These are phyloP conservation scores for Phoma sp. DNA, from an alignment of 2,329 filamentous ascomycete genomes.

Conservation along the genomic window DNA sequence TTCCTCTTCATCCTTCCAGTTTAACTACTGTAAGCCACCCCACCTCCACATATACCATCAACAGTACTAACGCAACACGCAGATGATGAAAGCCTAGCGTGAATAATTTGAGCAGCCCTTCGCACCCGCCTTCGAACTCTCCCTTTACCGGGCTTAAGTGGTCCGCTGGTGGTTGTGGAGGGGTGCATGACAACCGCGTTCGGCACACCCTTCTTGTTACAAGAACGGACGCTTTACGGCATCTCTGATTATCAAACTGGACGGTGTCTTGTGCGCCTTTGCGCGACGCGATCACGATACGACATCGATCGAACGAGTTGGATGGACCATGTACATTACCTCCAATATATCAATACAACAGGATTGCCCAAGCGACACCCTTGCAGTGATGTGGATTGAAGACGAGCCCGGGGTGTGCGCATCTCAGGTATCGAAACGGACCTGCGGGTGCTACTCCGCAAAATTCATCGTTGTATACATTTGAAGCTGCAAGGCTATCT, in stretches of 20 bases:
- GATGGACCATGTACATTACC: conserved; percentile 15
- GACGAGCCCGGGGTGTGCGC: background rate
- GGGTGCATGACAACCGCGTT: conserved; percentile 95
- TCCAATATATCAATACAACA: conserved; percentile 14
- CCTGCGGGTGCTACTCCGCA: background rate
- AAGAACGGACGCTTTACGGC: conserved; percentile 93
- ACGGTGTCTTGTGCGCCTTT: conserved; percentile 48
- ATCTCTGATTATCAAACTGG: conserved; percentile 85
- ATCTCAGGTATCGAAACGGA: background rate
- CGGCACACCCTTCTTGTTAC: conserved; percentile 99
- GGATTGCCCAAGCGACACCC: background rate
- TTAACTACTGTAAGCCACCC: conserved; percentile 84
- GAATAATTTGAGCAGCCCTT: conserved; percentile 85
- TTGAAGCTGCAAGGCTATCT: conserved; percentile 33
- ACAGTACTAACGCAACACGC: conserved; percentile 31
- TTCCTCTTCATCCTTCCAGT: conserved; percentile 93
- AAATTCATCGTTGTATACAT: conserved; percentile 32
- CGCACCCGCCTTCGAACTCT: conserved; percentile 77
- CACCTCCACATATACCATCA: conserved; percentile 1
- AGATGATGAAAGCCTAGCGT: conserved; percentile 99
- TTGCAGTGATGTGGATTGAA: background rate
- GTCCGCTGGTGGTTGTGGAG: conserved; percentile 70
- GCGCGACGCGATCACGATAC: conserved; percentile 7
- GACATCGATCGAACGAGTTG: conserved; percentile 5
- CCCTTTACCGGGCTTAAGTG: conserved; percentile 88